Conservation (phyloP, 768 basidiomycete genomes). For the Naganishia vaughanmartiniae region DNA sequence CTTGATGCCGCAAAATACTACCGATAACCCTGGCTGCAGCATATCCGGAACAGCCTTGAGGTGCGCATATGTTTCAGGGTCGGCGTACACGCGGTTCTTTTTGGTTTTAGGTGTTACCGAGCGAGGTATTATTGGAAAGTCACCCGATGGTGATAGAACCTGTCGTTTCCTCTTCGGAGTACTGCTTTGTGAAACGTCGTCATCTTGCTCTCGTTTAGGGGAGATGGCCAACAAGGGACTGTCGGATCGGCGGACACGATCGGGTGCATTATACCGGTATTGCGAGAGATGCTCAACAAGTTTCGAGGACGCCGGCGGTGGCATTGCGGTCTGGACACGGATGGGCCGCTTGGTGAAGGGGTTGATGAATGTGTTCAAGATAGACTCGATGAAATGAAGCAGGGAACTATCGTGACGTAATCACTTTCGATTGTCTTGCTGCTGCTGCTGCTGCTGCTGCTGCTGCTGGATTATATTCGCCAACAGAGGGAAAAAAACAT, state of each 20-base stretch:
- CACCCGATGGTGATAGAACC: too few species aligned
- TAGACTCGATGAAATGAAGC: too few species aligned
- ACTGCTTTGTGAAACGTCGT: neutral
- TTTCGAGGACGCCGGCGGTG: neutral
- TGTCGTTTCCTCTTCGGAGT: conserved; percentile 5
- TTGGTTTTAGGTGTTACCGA: neutral
- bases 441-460: too few species aligned
- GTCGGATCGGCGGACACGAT: neutral
- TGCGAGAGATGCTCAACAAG: neutral
- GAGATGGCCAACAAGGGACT: neutral
- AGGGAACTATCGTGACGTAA: too few species aligned
- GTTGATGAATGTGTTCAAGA: too few species aligned
- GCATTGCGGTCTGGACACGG: neutral
- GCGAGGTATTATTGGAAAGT: neutral
- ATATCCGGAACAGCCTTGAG: conserved; percentile 20
- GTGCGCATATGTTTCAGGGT: conserved; percentile 15
- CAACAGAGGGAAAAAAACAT: too few species aligned
- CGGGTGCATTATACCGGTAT: neutral
- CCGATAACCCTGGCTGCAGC: neutral
- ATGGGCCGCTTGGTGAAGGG: neutral
- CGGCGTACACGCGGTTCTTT: conserved; percentile 14
- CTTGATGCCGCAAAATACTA: conserved; percentile 23
- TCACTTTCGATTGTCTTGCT: too few species aligned
- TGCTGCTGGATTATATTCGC: too few species aligned
- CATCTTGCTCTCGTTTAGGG: neutral